Percentiles rank a stretch among this genome's conserved stretches.
Conservation (phyloP, 495 filamentous ascomycete genomes). For the Thermochaetoides thermophila region DNA sequence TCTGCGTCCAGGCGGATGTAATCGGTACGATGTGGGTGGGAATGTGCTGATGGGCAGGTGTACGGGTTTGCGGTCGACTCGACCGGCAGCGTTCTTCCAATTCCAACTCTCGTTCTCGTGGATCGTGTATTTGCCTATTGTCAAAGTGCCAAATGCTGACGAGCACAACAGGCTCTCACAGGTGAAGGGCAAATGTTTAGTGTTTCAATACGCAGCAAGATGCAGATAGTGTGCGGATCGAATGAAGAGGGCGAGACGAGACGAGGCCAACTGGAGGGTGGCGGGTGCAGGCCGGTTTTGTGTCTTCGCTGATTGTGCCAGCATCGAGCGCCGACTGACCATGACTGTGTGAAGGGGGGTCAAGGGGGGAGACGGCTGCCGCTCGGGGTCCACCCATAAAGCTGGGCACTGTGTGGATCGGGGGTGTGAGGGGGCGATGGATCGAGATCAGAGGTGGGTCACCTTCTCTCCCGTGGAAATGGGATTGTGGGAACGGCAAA, state of each 20-base stretch:
- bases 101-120: too few relatives aligned
- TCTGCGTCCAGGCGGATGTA: too few relatives aligned
- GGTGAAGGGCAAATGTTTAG: too few relatives aligned
- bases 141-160: too few relatives aligned
- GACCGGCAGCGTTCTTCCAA: too few relatives aligned
- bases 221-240: background rate
- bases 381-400: slow-evolving; percentile 7
- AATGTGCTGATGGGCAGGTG: too few relatives aligned
- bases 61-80: too few relatives aligned
- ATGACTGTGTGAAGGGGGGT: background rate
- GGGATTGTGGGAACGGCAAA: slow-evolving; percentile 11
- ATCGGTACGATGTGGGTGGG: too few relatives aligned
- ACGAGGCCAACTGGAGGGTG: too few relatives aligned
- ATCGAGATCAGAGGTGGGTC: slow-evolving; percentile 11
- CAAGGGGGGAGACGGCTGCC: slow-evolving; percentile 1
- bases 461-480: slow-evolving; percentile 11
- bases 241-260: slow-evolving; percentile 1
- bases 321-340: slow-evolving; percentile 5
- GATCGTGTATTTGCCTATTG: too few relatives aligned
- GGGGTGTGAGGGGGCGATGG: slow-evolving; percentile 8
- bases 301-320: slow-evolving; percentile 11
- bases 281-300: slow-evolving; percentile 10
- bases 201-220: too few relatives aligned
- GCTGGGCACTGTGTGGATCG: slow-evolving; percentile 7
- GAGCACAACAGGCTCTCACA: too few relatives aligned